Evolutionary conservation across 257 asterid genomes (phyloP), one percentile per base, ranked within the genome.

Genomic region (Solanum paucissectum): DNA sequence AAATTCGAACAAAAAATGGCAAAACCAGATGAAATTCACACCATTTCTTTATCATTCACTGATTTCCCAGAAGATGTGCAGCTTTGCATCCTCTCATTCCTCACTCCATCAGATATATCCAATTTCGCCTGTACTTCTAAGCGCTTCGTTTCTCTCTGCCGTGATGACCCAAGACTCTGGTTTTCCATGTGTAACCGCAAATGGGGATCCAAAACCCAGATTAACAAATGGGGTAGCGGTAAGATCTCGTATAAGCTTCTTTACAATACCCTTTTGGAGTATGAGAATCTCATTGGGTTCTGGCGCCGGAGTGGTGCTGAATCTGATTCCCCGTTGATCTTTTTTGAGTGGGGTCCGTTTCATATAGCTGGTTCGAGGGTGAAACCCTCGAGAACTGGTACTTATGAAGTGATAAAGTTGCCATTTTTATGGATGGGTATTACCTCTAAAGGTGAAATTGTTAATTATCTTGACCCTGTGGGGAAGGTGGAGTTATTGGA

Each of bases 31-130:
- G 86, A 85, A 21, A 92, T 89, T 72, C 36, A 88, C 23, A 40
- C 20, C 82, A 87, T 87, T 83, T 89, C 90, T 1, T 44, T 86
- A 40, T 87, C 96, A 71, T 96, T 96, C 94, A 85, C 89, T 85
- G 98, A 96, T 89, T 94, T 95, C 93, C 99, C 99, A 32, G 98
- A 95, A 88, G 99, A 96, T 83, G 98, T 96, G 46, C 98, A 95
- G 95, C 89, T 95, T 55, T 93, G 98, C 88, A 94, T 96, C 87
- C 91, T 96, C 46, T 96, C 99, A 25, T 94, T 94, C 86, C 99
- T 96, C 88, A 87, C 87, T 81, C 95, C 94, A 66, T 84, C 92
- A 42, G 98, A 95, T 77, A 92, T 96, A 27, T 89, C 93, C 89
- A 83, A 93, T 71, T 94, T 96, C 90, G 94, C 97, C 73, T 93